Evolutionary conservation across 2,329 filamentous ascomycete genomes (phyloP), one percentile per base, ranked within the genome.

Genomic region (Akanthomyces lecanii): DNA sequence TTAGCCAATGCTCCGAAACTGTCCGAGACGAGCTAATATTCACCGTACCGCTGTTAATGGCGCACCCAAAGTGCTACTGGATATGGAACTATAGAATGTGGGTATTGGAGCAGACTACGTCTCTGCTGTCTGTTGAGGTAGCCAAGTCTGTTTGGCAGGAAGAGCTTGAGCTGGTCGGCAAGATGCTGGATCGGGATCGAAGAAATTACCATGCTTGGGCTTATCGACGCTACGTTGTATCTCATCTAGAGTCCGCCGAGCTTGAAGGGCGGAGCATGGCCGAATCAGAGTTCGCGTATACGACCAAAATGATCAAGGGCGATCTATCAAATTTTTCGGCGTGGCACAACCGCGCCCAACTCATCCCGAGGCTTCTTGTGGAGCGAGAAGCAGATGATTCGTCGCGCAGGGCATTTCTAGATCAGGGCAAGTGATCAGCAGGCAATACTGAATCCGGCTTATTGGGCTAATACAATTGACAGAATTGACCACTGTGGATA

Each of bases 21-120:
- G 82, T 98, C 65, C 83, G 85, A 53, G 80, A 84, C 62, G 95
- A 99, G 73, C 81, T 99, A 40, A 78, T 79, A 54, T 97, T 97
- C 71, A 88, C 94, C 40, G 85, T 97, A 47, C 91, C 91, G 0
- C 82, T 99, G 23, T 84, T 99, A 56, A 83, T 91, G 67, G 86
- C 92, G 67, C 94, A 87, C 67, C 95, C 95, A 7, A 99, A 99
- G 75, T 98, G 95, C 81, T 99, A 99, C 79, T 98, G 95, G 94
- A 94, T 99, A 71, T 99, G 95, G 95, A 96, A 97, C 69, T 94
- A 97, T 76, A 88, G 95, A 33, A 77, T 89, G 52, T 99, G 95
- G 93, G 79, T 94, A 3, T 80, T 99, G 16, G 80, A 88, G 61
- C 85, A 91, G 73, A 87, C 88, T 40, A 90, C 89, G 53, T 73